These are phyloP conservation scores for Lachancea waltii DNA, from an alignment of 805 yeast genomes.

Conservation along the genomic window DNA sequence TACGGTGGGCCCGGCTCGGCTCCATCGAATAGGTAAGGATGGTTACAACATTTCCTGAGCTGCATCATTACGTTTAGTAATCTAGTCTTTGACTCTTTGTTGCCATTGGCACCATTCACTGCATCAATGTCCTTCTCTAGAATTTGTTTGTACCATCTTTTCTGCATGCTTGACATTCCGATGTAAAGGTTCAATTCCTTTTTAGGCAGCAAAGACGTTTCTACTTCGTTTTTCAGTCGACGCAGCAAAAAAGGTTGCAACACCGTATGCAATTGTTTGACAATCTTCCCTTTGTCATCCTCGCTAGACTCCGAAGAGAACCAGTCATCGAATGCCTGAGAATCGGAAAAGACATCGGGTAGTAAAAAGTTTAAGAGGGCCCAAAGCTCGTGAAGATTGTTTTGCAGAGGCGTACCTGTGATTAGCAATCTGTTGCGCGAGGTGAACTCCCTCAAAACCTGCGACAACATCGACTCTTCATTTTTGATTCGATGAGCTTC, in stretches of 20 bases:
- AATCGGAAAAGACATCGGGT: conserved; percentile 73
- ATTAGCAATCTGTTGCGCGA: conserved; percentile 84
- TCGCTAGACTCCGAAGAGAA: conserved; percentile 42
- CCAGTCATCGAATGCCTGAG: conserved; percentile 72
- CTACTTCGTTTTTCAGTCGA: conserved; percentile 77
- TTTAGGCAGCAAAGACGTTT: conserved; percentile 67
- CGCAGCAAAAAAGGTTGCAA: conserved; percentile 68
- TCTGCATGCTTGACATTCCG: conserved; percentile 75
- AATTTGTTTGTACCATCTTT: conserved; percentile 67
- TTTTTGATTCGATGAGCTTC: conserved; percentile 81
- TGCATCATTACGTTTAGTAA: conserved; percentile 79
- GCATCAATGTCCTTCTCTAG: conserved; percentile 79
- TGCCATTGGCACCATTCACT: conserved; percentile 74
- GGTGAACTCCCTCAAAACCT: conserved; percentile 77
- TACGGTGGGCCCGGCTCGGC: conserved; percentile 89
- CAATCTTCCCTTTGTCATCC: conserved; percentile 44
- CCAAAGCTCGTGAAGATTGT: conserved; percentile 89
- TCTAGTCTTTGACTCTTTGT: conserved; percentile 68
- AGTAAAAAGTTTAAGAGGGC: conserved; percentile 79
- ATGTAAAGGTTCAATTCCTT: conserved; percentile 68
- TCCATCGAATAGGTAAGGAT: conserved; percentile 79
- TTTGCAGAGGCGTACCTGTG: conserved; percentile 96
- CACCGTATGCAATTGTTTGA: conserved; percentile 68
- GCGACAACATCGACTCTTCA: conserved; percentile 83
- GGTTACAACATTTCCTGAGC: conserved; percentile 77